A percentile compares a stretch with the other conserved stretches of the same genome.
Evolutionary conservation across 23 red algal genomes (phyloP).

Genomic region (Cyanidium caldarium): DNA sequence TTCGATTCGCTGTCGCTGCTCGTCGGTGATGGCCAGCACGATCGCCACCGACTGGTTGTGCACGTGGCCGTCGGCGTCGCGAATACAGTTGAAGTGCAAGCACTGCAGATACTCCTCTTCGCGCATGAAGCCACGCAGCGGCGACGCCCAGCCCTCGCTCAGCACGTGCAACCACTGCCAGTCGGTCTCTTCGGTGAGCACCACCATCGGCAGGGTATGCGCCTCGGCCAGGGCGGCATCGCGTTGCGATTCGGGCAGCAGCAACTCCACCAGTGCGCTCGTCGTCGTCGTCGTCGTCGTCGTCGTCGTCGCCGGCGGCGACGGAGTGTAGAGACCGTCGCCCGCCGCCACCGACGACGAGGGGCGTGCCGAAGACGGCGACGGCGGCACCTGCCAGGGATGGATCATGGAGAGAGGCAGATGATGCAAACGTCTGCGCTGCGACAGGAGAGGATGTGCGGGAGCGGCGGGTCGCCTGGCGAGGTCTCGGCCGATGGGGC

Average conservation of each 20-base stretch:
- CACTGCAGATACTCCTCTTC: constrained; percentile 90
- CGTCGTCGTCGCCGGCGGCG: too few relatives aligned
- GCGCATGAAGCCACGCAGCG: constrained; percentile 81
- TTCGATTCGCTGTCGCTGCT: constrained; percentile 33
- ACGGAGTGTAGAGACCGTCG: too few relatives aligned
- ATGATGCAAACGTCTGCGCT: too few relatives aligned
- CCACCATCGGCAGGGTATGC: constrained; percentile 28
- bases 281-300: too few relatives aligned
- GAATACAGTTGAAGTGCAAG: constrained; percentile 75
- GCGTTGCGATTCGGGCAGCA: constrained; percentile 26
- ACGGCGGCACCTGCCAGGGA: too few relatives aligned
- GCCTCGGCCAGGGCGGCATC: constrained; percentile 33
- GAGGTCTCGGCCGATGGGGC: too few relatives aligned
- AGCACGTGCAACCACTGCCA: constrained; percentile 94
- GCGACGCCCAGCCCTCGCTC: constrained; percentile 92
- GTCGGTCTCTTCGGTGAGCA: constrained; percentile 55
- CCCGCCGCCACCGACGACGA: too few relatives aligned
- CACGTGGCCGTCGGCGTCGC: constrained; percentile 41
- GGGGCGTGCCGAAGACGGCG: too few relatives aligned
- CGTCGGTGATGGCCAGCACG: constrained; percentile 65
- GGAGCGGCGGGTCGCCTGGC: too few relatives aligned
- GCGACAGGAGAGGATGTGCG: too few relatives aligned
- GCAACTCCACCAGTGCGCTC: constrained; percentile 19
- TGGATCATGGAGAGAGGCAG: too few relatives aligned
- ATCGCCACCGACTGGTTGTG: constrained; percentile 87